Evolutionary conservation across 441 rosid genomes (phyloP), one percentile per base, ranked within the genome.

Genomic region (Corymbia citriodora): DNA sequence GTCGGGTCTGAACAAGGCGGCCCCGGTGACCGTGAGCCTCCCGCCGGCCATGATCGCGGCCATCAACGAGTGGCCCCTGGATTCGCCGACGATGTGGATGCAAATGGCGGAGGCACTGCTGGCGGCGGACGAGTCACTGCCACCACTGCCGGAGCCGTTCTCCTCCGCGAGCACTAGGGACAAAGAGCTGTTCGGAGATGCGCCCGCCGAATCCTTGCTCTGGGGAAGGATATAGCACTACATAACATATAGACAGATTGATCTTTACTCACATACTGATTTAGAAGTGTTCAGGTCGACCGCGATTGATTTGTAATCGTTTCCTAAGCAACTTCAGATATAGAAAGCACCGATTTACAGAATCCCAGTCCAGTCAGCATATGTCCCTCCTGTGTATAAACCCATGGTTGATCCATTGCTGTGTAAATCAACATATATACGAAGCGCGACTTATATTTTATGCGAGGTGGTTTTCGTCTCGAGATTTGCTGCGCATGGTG

Each of bases 31-130:
- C 9, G 85, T 79, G 85, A 79, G 85, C 85, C 85, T 79, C 85
- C 85, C 85, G 18, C 52, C 85, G 10, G 25, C 52, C 52, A 79
- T 79, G 85, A 79, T 79, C 27, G 85, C 52, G 10, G 18, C 85
- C 85, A 79, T 79, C 85, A 79, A 68, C 53, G 90, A 89, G 55
- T 92, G 92, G 92, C 85, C 85, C 27, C 52, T 79, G n/a, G 85
- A 79, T 2, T 79, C 85, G 1, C 85, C 85, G 18, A 79, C 17
- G 52, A 79, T 79, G 85, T 79, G 85, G 85, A 79, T 79, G 85
- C 85, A 79, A 25, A 79, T 79, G 85, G 85, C 85, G 18, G 85
- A 79, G 52, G 85, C 85, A 17, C 85, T 79, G 52, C 16, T 14
- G 52, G 52, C n/a, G 31, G 70, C 70, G 17, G 70, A 29, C 8